Evolutionary conservation across 2,329 filamentous ascomycete genomes (phyloP).

Genomic region (Dissoconium aciculare): DNA sequence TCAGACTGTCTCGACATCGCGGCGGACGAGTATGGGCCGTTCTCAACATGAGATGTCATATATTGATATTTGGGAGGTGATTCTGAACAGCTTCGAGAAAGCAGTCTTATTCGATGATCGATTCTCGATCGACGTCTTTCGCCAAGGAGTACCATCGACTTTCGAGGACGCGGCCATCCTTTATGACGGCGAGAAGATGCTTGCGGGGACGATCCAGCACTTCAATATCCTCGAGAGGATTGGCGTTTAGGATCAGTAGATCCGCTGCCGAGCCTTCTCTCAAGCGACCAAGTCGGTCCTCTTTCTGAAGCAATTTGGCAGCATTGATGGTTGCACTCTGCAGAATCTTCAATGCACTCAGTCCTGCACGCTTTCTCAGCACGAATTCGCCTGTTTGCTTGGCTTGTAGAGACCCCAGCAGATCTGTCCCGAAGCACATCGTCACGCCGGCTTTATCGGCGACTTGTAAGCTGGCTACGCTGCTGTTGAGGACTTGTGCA

Average conservation of each 20-base stretch:
- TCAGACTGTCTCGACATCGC: constrained; percentile 26
- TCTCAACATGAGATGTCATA: constrained; percentile 6
- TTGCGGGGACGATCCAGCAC: constrained; percentile 36
- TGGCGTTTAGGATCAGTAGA: constrained; percentile 36
- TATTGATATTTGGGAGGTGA: too few species aligned
- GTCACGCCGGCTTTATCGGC: constrained; percentile 39
- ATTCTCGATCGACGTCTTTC: constrained; percentile 9
- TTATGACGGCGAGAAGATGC: constrained; percentile 38
- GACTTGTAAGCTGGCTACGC: constrained; percentile 34
- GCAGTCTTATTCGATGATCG: constrained; percentile 8
- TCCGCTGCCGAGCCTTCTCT: constrained; percentile 39
- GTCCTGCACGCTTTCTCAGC: constrained; percentile 30
- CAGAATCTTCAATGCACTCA: constrained; percentile 32
- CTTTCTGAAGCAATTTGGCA: constrained; percentile 35
- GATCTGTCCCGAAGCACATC: constrained; percentile 42
- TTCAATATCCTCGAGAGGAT: constrained; percentile 42
- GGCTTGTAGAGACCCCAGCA: constrained; percentile 36
- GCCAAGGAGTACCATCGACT: constrained; percentile 22
- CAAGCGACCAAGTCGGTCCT: constrained; percentile 36
- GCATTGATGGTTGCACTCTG: constrained; percentile 39
- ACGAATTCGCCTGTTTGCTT: constrained; percentile 38
- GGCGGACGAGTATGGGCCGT: constrained; percentile 13
- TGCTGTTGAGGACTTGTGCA: constrained; percentile 32
- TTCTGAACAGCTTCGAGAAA: background rate
- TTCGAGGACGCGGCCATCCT: constrained; percentile 37